Evolutionary conservation across 805 yeast genomes (phyloP), one percentile per base, ranked within the genome.

Genomic region (Wickerhamiella allomyrinae): DNA sequence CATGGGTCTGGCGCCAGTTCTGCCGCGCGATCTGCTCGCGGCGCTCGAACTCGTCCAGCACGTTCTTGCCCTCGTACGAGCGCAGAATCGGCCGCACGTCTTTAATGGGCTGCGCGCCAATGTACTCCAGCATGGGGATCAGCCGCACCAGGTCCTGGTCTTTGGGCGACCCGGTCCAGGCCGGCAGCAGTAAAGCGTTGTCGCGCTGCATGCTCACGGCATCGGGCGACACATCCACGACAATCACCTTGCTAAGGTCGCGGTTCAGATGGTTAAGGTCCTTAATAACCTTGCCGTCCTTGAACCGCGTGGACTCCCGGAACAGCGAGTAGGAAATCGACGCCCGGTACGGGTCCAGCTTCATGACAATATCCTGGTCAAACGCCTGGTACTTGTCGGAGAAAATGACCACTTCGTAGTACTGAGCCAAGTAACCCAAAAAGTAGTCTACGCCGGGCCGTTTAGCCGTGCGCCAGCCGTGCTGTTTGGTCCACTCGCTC

Each of bases 381-480:
- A 80, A 80, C 69, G 81, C 79, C 76, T 77, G 79, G 54, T 81
- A 79, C 59, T 83, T 83, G 46, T 86, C 77, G 25, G 89, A 76
- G 60, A 91, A 91, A 37, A 93, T 66, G 41, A 91, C 97, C 58
- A 91, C 79, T 67, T 91, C 99, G 63, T 89, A 91, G 68, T 86
- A 89, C 65, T 84, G 94, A 7, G 95, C 82, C 53, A 91, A 68
- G 63, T 91, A 91, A 22, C 94, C 95, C 58, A 91, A 67, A 66
- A 91, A 91, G 68, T 91, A 91, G 62, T 93, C 98, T 47, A 85
- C 77, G 48, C 98, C 99, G 25, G 98, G 97, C 68, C 99, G 84
- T 70, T 91, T 91, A 23, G 95, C 97, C 13, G 96, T 89, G 66
- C 91, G 79, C 99, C 99, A 91, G 42, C 98, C 98, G 58, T 76